Conservation (phyloP, 1,284 basidiomycete species). For the Cutaneotrichosporon sp. region DNA sequence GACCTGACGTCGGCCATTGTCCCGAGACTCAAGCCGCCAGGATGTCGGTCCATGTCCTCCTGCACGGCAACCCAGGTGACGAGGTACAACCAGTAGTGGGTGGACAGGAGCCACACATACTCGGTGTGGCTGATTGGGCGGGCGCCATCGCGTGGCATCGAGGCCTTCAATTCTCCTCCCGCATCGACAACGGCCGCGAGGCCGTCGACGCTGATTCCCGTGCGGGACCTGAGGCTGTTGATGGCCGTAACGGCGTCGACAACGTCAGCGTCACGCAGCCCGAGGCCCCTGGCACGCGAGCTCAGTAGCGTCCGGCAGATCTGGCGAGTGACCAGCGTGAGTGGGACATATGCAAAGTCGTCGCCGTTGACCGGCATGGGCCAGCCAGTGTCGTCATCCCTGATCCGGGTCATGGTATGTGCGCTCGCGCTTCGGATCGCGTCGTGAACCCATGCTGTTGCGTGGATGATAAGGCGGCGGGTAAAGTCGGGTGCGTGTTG, state of each 20-base stretch:
- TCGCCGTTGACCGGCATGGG: not conserved
- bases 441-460: slow-evolving; percentile 12
- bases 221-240: not conserved
- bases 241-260: not conserved
- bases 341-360: slow-evolving; percentile 6
- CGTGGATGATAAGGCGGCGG: slow-evolving; percentile 12
- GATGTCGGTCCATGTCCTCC: slow-evolving; percentile 10
- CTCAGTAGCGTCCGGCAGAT: slow-evolving; percentile 15
- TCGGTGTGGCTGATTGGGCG: slow-evolving; percentile 6
- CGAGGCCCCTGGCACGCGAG: slow-evolving; percentile 7
- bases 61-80: slow-evolving; percentile 19
- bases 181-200: not conserved
- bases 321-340: slow-evolving; percentile 5
- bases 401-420: slow-evolving; percentile 13
- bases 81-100: slow-evolving; percentile 15
- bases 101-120: slow-evolving; percentile 20
- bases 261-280: not conserved
- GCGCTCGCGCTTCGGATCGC: slow-evolving; percentile 17
- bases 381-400: slow-evolving; percentile 20
- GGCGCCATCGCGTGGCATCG: not conserved
- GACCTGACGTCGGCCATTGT: not conserved
- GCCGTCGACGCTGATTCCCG: not conserved
- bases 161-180: no score
- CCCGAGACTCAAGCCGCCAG: not conserved
- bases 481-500: slow-evolving; percentile 2